phyloP scores from a whole-genome alignment of 208 protist genomes.

The Naegleria lovaniensis region DNA sequence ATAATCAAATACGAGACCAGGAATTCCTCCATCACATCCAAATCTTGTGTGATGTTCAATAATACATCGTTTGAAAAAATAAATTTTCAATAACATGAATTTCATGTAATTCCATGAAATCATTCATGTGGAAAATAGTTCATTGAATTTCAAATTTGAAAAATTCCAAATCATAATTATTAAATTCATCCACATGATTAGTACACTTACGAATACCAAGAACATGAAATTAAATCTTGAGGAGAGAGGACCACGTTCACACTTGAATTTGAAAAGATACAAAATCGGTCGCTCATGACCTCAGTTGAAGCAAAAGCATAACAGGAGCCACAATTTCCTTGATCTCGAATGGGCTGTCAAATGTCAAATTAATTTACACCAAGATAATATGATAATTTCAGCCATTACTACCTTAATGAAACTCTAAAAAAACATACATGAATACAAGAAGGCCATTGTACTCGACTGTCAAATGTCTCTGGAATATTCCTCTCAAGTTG shows the following conservation, averaged over 20 bases:
- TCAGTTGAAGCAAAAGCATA: conserved; percentile 72
- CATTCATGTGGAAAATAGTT: no score
- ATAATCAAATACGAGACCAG: background rate
- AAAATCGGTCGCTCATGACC: conserved; percentile 74
- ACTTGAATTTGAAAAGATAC: conserved; percentile 58
- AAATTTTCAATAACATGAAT: no score
- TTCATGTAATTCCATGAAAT: no score
- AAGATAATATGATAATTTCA: no score
- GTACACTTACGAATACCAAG: conserved; percentile 57
- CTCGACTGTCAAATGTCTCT: background rate
- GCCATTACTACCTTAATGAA: background rate
- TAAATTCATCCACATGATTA: conserved; percentile 45
- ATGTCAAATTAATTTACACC: no score
- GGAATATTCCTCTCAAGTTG: background rate
- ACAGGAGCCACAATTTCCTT: conserved; percentile 65
- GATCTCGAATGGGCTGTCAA: background rate
- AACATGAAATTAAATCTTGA: conserved; percentile 67
- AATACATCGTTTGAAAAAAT: background rate
- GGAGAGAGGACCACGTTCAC: conserved; percentile 46
- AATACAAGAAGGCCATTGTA: background rate
- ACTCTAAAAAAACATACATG: background rate
- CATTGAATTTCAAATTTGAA: no score
- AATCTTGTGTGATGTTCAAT: background rate
- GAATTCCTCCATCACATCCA: conserved; percentile 5
- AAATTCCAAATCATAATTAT: background rate